A percentile compares a stretch with the other conserved stretches of the same genome.
Conservation (phyloP, 2,329 filamentous ascomycete genomes). For the Endocalyx cinctus region DNA sequence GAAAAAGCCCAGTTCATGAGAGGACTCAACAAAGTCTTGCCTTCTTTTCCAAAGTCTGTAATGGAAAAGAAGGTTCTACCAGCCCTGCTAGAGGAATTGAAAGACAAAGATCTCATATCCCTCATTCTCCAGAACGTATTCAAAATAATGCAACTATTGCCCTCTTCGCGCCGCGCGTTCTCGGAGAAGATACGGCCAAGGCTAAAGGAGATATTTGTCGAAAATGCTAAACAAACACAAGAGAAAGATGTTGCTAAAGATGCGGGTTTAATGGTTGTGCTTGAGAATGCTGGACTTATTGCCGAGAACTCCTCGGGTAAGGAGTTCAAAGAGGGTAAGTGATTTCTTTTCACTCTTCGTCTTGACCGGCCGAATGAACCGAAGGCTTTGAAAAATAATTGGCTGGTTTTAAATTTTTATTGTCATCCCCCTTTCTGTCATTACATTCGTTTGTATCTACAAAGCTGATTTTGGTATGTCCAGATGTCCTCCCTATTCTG, state of each 20-base stretch:
- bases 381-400: no score
- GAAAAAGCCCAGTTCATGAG: conserved; percentile 92
- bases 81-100: conserved; percentile 85
- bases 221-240: conserved; percentile 50
- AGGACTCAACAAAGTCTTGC: conserved; percentile 78
- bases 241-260: conserved; percentile 83
- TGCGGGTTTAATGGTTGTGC: conserved; percentile 82
- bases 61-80: conserved; percentile 93
- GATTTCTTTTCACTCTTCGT: no score
- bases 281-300: conserved; percentile 76
- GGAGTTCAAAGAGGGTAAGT: conserved; percentile 86
- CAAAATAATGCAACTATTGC: conserved; percentile 76
- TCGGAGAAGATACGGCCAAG: conserved; percentile 81
- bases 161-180: conserved; percentile 73
- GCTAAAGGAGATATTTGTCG: conserved; percentile 77
- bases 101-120: conserved; percentile 82
- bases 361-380: no score
- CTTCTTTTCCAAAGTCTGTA: conserved; percentile 88
- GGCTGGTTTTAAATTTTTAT: no score
- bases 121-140: conserved; percentile 89
- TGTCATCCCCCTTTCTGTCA: no score
- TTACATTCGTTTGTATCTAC: no score
- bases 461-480: no score
- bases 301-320: conserved; percentile 80
- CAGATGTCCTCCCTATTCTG: conserved; percentile 84